Base-by-base conservation (phyloP, 176 grass and related monocot species). In the Musa troglodytarum region DNA sequence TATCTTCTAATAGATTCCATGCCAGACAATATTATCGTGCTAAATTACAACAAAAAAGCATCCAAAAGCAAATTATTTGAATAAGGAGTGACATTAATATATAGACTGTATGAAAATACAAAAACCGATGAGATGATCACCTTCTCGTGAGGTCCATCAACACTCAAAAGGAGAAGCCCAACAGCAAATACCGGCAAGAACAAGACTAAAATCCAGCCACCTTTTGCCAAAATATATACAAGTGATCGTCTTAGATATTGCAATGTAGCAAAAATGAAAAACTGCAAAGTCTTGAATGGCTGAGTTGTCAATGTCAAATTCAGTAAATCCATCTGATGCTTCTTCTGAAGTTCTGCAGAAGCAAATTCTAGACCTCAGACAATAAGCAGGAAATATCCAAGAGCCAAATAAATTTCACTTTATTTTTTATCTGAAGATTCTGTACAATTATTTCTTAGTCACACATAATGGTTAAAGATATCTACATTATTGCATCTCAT, bases 111-210 rank as follows among this genome's bases (percentile, higher is more conserved):
- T 43, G 14, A 76, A 54, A 5, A 58, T 53, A 67, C 62, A 86
- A 52, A 73, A 22, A n/a, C 2, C 13, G 75, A 76, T 1, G 77
- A 75, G 49, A 65, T 3, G 54, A 61, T 71, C 24, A 99, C 95
- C 90, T 92, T 94, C 87, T 84, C 88, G 81, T 99, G 84, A 11
- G 85, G 82, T 0, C 81, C 86, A 79, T 92, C 82, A 76, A 71
- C 59, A 20, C 82, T 63, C 50, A 82, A 70, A 17, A 93, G 82
- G 19, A 87, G 24, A 79, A 79, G 25, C 26, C 68, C 87, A 50
- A 77, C 59, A 77, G 80, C 70, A 75, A 76, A 59, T 82, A 81
- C 50, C 34, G 85, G 78, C 73, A 77, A 28, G 76, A 75, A 53
- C 63, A 87, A 49, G 26, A 84, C 72, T 73, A 86, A 83, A 29